These are phyloP conservation scores for Poteriospumella lacustris DNA, from an alignment of 108 stramenopile genomes.

Conservation along the genomic window DNA sequence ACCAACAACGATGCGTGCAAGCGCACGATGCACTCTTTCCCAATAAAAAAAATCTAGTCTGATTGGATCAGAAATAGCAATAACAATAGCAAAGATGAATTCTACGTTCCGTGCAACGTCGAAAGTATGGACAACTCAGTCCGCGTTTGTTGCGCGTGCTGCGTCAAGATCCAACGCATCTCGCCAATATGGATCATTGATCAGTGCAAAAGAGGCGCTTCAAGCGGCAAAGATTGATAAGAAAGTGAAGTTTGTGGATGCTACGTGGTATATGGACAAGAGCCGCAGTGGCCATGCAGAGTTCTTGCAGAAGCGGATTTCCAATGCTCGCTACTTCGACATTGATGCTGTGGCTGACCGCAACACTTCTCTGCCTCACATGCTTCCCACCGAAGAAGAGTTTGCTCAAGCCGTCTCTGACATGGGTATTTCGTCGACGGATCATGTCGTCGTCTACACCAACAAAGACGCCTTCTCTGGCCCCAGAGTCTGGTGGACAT, in stretches of 20 bases:
- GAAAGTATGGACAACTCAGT: no score
- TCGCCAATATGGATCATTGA: no score
- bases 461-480: constrained; percentile 44
- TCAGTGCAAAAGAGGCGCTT: no score
- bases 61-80: no score
- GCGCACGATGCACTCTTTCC: no score
- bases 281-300: constrained; percentile 28
- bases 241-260: constrained; percentile 41
- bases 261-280: constrained; percentile 50
- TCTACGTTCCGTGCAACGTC: no score
- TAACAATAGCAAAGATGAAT: no score
- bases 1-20: no score
- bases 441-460: constrained; percentile 47
- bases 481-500: constrained; percentile 53
- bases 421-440: constrained; percentile 37
- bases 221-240: no score
- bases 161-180: no score
- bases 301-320: constrained; percentile 39
- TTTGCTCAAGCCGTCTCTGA: constrained; percentile 35
- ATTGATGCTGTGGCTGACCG: constrained; percentile 44
- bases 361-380: constrained; percentile 42
- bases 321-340: constrained; percentile 50
- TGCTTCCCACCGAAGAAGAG: constrained; percentile 43
- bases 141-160: no score
- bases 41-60: no score